phyloP scores from a whole-genome alignment of 768 basidiomycete species.

The Lactarius psammicola region DNA sequence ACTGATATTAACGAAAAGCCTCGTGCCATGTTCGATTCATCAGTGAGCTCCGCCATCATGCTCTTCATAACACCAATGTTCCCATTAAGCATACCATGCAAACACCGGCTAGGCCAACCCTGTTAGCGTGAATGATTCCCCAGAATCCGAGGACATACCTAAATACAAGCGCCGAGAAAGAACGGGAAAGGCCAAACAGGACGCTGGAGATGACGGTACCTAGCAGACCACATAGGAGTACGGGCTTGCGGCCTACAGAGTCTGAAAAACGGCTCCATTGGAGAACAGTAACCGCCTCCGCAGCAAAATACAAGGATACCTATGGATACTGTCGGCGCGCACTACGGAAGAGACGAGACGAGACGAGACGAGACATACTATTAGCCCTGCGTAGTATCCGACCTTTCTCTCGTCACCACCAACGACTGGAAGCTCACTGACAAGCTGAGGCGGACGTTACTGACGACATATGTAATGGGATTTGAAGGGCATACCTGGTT shows the following conservation, averaged over 20 bases:
- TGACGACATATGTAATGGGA: not conserved
- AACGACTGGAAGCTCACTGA: conserved; percentile 43
- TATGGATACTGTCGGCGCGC: conserved; percentile 21
- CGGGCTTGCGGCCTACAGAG: conserved; percentile 48
- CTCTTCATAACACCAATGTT: conserved; percentile 37
- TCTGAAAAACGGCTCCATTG: conserved; percentile 50
- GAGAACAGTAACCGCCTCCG: conserved; percentile 45
- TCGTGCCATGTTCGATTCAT: conserved; percentile 7
- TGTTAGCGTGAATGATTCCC: not conserved
- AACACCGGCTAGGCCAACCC: not conserved
- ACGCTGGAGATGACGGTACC: conserved; percentile 37
- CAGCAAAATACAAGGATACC: conserved; percentile 48
- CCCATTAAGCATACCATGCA: conserved; percentile 41
- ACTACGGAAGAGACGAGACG: no score
- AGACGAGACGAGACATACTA: conserved; percentile 37
- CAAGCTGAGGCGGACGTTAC: conserved; percentile 36
- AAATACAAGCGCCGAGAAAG: conserved; percentile 33
- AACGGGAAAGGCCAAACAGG: conserved; percentile 39
- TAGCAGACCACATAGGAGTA: conserved; percentile 41
- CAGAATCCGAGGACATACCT: not conserved
- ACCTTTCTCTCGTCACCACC: conserved; percentile 41
- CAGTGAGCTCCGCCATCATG: conserved; percentile 31
- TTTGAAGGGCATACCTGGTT: conserved; percentile 39
- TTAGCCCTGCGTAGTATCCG: conserved; percentile 39
- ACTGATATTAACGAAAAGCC: not conserved